Base-by-base conservation (phyloP, 306 rosid species). In the Begonia peltatifolia region DNA sequence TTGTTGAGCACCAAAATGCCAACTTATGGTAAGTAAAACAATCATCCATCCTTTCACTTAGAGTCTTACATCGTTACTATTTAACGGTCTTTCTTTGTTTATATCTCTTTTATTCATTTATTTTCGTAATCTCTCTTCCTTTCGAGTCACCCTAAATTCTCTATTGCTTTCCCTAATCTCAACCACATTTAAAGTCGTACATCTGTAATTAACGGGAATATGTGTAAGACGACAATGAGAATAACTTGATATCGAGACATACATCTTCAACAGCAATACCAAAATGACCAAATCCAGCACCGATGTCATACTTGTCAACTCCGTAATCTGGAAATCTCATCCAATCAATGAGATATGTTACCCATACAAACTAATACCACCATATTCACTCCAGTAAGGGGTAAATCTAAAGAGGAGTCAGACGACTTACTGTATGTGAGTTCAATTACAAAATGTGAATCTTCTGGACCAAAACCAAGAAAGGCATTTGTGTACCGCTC, bases 231-330 rank as follows among this genome's bases (percentile, higher is more conserved):
- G 8, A 30, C 9, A 7, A 30, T 6, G 38, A 30, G 38, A 30
- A 30, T 30, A 30, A 30, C 38, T 30, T 30, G 38, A 30, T 30
- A 30, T 30, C 8, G 9, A 30, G 38, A 30, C 99, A 77, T 63
- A 92, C 99, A 80, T 92, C 94, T 71, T 86, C 96, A 64, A 92
- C 81, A 41, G 96, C 94, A 65, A 92, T 36, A 52, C 96, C 94
- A 70, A 82, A 82, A 70, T 84, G 84, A 58, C 90, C 99, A 64
- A 83, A 84, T 60, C 78, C 88, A 67, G 74, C 54, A 50, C 92
- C 96, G 51, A 84, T 84, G 65, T 79, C 92, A 73, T 87, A 84
- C 46, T 68, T 67, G 68, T 87, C 94, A 65, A 76, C 71, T 50
- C 94, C 92, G 64, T 81, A 84, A 76, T 87, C 96, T 87, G 85